Evolutionary conservation across 352 stramenopile species (phyloP), one percentile per base, ranked within the genome.

Genomic region (Globisporangium abappressorium): DNA sequence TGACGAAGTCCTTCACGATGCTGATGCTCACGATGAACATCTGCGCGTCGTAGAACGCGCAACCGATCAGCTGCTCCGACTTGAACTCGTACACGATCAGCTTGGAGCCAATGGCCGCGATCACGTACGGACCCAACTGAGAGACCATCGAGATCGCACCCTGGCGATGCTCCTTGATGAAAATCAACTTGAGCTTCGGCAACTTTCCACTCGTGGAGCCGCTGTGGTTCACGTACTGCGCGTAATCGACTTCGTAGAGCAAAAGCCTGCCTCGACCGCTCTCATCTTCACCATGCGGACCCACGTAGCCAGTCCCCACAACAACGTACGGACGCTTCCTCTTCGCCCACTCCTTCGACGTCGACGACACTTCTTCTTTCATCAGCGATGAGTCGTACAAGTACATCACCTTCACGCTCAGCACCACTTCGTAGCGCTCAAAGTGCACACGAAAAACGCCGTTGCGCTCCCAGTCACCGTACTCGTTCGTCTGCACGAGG

Each of bases 41-140:
- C 62, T 96, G 88, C 20, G 87, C 87, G 55, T 96, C 88, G 68
- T 94, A 96, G 67, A 96, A 96, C 0, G 88, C 87, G 59, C 88
- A 96, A 1, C 85, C 87, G 59, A 94, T 84, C 53, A 94, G 74
- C 71, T 96, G 86, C 64, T 93, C 87, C 26, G 84, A 92, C 75
- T 96, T 96, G 80, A 93, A 93, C 63, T 94, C 85, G 70, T 96
- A 94, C 73, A 94, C 85, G 57, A 96, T 96, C 33, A 96, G 75
- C 72, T 96, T 96, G 24, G 89, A 93, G 24, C 88, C 88, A 12
- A 96, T 86, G 6, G 88, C 84, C 0, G 87, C 87, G n/a, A 96
- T 68, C 34, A 96, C 87, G 62, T 94, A 94, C 41, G 85, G 82
- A 4, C 88, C 88, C 7, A 96, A 75, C 65, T 94, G 86, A 0